Percentiles rank a stretch among this genome's conserved stretches.
phyloP scores from a whole-genome alignment of 177 flowering plant genomes.

The Vitis hybrid region DNA sequence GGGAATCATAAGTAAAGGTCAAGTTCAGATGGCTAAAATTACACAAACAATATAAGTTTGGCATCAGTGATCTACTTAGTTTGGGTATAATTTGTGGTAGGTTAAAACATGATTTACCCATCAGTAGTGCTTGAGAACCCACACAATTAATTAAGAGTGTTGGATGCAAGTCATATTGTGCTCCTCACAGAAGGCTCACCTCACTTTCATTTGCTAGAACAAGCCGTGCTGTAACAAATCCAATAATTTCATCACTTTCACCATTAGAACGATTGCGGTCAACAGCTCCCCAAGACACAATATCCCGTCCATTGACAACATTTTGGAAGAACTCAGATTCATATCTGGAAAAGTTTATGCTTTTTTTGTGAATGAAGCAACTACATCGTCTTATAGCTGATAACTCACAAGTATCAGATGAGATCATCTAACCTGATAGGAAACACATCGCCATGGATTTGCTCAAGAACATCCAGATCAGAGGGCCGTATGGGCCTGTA shows the following conservation, averaged over 20 bases:
- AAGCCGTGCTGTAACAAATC: constrained; percentile 87
- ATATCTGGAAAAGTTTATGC: constrained; percentile 53
- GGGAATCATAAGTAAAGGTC: no score
- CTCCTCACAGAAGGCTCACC: constrained; percentile 36
- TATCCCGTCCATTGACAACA: constrained; percentile 79
- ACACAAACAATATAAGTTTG: no score
- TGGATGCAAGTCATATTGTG: neutral
- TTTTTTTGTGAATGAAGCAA: neutral
- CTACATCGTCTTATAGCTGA: neutral
- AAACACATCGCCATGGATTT: constrained; percentile 71
- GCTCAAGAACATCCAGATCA: constrained; percentile 68
- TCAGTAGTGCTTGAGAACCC: no score
- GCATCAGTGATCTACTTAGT: no score
- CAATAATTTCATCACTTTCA: constrained; percentile 76
- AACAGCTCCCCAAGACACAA: constrained; percentile 96
- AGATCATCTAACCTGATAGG: constrained; percentile 72
- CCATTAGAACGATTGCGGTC: constrained; percentile 66
- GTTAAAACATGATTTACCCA: no score
- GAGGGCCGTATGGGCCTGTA: constrained; percentile 79
- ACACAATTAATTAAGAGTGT: no score
- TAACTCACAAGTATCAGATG: neutral
- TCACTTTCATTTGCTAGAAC: constrained; percentile 82
- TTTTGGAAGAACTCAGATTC: constrained; percentile 88
- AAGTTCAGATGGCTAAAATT: no score
- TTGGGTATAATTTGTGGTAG: no score